Evolutionary conservation across 2,329 filamentous ascomycete genomes (phyloP).

Genomic region (Penicillium corylophilum): DNA sequence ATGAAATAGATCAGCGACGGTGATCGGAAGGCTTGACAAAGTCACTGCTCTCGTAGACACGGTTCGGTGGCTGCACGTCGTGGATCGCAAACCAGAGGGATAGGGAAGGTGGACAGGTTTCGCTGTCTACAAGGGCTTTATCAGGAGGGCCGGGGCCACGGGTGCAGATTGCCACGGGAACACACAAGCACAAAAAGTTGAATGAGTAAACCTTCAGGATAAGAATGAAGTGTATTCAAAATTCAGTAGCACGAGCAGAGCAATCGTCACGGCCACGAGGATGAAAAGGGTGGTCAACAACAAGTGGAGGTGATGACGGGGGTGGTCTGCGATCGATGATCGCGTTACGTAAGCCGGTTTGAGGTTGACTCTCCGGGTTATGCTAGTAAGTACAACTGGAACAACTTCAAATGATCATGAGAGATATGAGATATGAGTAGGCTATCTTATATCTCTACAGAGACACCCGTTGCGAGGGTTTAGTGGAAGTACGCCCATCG

Average conservation of each 20-base stretch:
- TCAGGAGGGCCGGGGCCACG: slow-evolving; percentile 11
- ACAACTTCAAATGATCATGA: too few relatives aligned
- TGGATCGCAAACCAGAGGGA: not conserved
- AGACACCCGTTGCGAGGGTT: slow-evolving; percentile 26
- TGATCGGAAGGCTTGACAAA: not conserved
- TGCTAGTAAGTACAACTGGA: too few relatives aligned
- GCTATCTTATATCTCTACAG: not conserved
- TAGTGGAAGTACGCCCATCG: slow-evolving; percentile 87
- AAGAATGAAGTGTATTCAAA: not conserved
- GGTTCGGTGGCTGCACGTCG: not conserved
- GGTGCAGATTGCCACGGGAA: slow-evolving; percentile 1
- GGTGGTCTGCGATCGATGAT: slow-evolving; percentile 6
- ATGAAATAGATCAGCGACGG: not conserved
- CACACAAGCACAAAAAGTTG: slow-evolving; percentile 1
- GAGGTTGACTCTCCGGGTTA: not conserved
- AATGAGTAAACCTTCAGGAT: not conserved
- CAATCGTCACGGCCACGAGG: not conserved
- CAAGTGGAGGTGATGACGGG: slow-evolving; percentile 20
- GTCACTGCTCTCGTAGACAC: not conserved
- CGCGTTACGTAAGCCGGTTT: slow-evolving; percentile 16
- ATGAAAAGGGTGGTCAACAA: slow-evolving; percentile 14
- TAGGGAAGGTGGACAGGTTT: slow-evolving; percentile 1
- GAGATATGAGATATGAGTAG: not conserved
- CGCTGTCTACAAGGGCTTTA: slow-evolving; percentile 12
- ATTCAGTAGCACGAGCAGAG: not conserved